These are phyloP conservation scores for Colletotrichum nymphaeae DNA, from an alignment of 2,329 filamentous ascomycete species.

Conservation along the genomic window DNA sequence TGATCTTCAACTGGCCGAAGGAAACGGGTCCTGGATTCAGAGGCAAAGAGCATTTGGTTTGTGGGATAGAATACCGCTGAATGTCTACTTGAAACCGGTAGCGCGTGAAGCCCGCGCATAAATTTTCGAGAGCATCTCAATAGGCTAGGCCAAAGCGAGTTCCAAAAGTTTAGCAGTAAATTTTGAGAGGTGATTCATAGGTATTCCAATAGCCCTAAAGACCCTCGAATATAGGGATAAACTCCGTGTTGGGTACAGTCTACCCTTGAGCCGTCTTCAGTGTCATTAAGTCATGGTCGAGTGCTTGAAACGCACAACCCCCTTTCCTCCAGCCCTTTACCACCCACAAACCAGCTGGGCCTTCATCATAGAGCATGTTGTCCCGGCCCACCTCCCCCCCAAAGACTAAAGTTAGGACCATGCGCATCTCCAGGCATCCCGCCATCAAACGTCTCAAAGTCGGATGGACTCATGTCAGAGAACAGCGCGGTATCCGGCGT, in stretches of 20 bases:
- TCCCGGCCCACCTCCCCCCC: no score
- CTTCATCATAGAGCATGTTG: background rate
- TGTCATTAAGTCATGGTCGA: background rate
- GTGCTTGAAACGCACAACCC: no score
- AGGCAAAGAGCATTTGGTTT: background rate
- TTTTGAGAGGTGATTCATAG: background rate
- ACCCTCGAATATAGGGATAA: background rate
- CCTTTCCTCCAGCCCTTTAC: no score
- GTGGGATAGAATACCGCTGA: slow-evolving; percentile 3
- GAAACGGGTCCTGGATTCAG: background rate
- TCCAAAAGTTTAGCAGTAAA: background rate
- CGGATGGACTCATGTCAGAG: background rate
- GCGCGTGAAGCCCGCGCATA: background rate
- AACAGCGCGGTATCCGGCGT: background rate
- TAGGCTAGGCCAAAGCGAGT: background rate
- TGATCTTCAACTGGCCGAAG: background rate
- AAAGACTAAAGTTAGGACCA: background rate
- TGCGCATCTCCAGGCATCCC: background rate
- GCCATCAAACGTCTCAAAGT: background rate
- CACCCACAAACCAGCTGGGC: no score
- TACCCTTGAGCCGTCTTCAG: background rate
- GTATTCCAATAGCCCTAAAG: background rate
- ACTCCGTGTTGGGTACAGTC: background rate
- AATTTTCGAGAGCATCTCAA: background rate
- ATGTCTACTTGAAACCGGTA: background rate